Evolutionary conservation across 371 early-diverging fungal genomes (phyloP).

Genomic region (Actinomortierella ambigua): DNA sequence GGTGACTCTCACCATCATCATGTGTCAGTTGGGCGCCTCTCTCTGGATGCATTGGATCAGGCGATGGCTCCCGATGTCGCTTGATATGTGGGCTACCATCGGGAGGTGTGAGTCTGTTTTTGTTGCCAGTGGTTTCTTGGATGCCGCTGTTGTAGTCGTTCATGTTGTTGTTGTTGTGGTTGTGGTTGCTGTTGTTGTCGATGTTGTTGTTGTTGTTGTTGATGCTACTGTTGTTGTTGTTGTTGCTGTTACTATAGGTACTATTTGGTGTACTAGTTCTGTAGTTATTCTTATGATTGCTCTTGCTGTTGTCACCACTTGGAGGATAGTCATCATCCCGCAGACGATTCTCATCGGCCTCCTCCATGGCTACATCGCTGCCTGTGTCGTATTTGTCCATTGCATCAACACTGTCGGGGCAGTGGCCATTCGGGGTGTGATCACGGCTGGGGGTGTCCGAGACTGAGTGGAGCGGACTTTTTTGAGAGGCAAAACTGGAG

Average conservation of each 20-base stretch:
- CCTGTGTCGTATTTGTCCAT: no score
- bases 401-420: no score
- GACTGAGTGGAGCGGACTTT: background rate
- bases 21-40: background rate
- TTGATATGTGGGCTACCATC: background rate
- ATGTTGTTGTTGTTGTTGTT: conserved; percentile 3
- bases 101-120: no score
- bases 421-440: background rate
- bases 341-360: conserved; percentile 11
- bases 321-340: conserved; percentile 3
- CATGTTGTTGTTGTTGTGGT: conserved; percentile 6
- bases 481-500: background rate
- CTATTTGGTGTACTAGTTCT: conserved; percentile 3
- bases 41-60: background rate
- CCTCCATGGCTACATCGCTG: background rate
- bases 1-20: background rate
- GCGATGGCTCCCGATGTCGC: background rate
- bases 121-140: no score
- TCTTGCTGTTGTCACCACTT: conserved; percentile 5
- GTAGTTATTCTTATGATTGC: background rate
- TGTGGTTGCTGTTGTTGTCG: conserved; percentile 15
- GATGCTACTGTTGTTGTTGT: conserved; percentile 17
- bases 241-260: conserved; percentile 4
- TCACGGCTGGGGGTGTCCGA: background rate
- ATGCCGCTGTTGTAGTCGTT: background rate